phyloP scores from a whole-genome alignment of 2,329 filamentous ascomycete genomes.

The Cladorrhinum sp. region DNA sequence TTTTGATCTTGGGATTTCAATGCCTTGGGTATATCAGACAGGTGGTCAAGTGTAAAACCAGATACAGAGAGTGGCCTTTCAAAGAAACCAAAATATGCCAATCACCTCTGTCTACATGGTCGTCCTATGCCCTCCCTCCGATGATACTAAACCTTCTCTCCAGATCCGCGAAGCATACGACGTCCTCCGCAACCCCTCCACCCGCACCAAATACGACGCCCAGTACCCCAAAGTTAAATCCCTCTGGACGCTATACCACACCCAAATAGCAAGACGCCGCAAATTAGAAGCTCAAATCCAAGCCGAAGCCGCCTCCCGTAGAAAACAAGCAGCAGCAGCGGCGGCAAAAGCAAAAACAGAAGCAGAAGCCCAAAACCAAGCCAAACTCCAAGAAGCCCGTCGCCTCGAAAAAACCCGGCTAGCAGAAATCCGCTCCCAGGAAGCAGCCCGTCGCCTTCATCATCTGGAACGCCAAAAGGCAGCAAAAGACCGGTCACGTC shows the following conservation, averaged over 20 bases:
- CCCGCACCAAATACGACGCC: conserved; percentile 2
- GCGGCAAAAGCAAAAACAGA: not conserved
- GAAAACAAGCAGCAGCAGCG: not conserved
- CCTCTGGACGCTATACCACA: not conserved
- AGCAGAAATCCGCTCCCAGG: not conserved
- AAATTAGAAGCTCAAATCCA: not conserved
- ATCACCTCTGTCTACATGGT: too few relatives aligned
- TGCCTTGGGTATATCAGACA: not conserved
- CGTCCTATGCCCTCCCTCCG: not conserved
- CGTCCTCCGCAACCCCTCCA: not conserved
- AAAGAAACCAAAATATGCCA: not conserved
- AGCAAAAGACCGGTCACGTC: not conserved
- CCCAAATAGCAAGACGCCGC: not conserved
- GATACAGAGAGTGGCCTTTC: not conserved
- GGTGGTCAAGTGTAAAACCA: not conserved
- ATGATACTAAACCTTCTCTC: not conserved
- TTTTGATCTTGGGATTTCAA: not conserved
- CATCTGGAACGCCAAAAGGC: not conserved
- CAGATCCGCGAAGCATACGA: conserved; percentile 10
- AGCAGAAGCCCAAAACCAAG: not conserved
- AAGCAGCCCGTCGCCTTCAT: not conserved
- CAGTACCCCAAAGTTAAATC: not conserved
- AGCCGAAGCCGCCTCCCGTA: not conserved
- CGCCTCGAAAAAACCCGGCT: not conserved
- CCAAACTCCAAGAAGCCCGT: not conserved